Conservation (phyloP, 371 early-diverging fungal genomes). For the Cokeromyces recurvatus region DNA sequence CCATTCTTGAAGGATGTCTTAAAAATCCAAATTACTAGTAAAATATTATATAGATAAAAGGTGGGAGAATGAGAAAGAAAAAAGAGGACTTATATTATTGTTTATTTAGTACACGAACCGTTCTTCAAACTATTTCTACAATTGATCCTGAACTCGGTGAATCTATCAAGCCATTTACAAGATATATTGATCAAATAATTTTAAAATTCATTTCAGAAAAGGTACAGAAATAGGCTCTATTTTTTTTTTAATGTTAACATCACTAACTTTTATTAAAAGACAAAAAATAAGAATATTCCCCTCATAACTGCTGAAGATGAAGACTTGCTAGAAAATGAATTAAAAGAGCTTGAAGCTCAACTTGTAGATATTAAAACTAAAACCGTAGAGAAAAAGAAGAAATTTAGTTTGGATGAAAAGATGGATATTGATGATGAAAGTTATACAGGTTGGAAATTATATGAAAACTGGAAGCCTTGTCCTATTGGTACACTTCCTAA, state of each 20-base stretch:
- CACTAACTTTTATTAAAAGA: too few relatives aligned
- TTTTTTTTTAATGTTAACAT: too few relatives aligned
- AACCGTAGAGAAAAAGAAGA: background rate
- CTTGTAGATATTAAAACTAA: conserved; percentile 14
- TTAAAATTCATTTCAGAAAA: conserved; percentile 12
- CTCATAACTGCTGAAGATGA: background rate
- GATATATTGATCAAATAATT: conserved; percentile 32
- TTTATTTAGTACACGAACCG: conserved; percentile 23
- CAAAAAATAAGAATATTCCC: background rate
- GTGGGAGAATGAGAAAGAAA: too few relatives aligned
- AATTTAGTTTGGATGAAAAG: background rate
- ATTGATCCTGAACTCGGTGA: conserved; percentile 13
- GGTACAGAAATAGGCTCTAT: conserved; percentile 1
- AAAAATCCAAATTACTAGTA: conserved; percentile 38
- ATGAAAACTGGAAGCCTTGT: conserved; percentile 29
- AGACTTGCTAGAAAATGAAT: conserved; percentile 14
- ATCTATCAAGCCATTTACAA: conserved; percentile 27
- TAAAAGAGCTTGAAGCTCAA: conserved; percentile 17
- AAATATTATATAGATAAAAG: background rate
- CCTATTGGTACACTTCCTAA: conserved; percentile 41
- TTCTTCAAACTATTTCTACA: conserved; percentile 21
- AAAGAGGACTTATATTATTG: too few relatives aligned
- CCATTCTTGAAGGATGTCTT: conserved; percentile 33
- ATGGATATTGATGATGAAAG: conserved; percentile 5
- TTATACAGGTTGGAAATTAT: conserved; percentile 22